Evolutionary conservation across 129 eudicot species (phyloP).

Genomic region (Lactuca sativa): DNA sequence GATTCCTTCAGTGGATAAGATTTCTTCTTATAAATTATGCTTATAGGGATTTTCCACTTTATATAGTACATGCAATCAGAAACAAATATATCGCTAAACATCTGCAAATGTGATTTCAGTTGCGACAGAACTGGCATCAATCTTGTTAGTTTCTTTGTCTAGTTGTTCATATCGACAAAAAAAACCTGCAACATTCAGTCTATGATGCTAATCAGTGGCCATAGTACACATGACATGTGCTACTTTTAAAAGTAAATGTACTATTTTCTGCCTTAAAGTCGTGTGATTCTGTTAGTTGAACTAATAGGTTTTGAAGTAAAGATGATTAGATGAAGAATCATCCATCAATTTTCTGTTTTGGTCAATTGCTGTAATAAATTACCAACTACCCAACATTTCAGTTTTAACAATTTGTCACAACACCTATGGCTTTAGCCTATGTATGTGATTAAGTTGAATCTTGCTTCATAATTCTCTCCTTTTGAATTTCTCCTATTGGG

Average conservation of each 20-base stretch:
- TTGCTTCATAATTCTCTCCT: neutral
- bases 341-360: neutral
- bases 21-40: neutral
- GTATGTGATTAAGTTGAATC: constrained; percentile 13
- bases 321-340: neutral
- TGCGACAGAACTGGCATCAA: neutral
- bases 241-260: constrained; percentile 20
- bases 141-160: constrained; percentile 5
- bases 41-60: neutral
- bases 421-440: too few species aligned
- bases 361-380: neutral
- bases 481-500: neutral
- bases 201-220: neutral
- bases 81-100: neutral
- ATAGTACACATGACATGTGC: constrained; percentile 17
- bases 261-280: neutral
- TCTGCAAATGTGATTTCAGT: neutral
- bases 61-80: constrained; percentile 13
- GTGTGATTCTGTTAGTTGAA: neutral
- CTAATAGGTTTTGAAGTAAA: neutral
- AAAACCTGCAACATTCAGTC: neutral
- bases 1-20: constrained; percentile 27
- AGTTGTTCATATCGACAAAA: neutral
- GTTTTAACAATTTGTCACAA: neutral
- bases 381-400: neutral